A percentile compares a stretch with the other conserved stretches of the same genome.
Evolutionary conservation across 345 rosid genomes (phyloP).

Genomic region (Odontarrhena argentea): DNA sequence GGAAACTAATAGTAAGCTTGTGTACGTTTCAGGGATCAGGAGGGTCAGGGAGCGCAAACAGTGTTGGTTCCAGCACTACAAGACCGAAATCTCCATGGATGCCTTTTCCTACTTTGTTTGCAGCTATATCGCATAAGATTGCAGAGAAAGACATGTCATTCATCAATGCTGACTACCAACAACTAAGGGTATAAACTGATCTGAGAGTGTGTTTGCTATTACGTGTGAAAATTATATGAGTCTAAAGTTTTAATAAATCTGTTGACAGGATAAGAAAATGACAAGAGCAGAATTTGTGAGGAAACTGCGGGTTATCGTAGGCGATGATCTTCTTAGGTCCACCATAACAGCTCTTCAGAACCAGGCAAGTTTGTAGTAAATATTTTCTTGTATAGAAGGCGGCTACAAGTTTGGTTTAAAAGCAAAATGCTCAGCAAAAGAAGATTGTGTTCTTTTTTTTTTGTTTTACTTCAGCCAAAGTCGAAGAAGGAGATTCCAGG

Average conservation of each 20-base stretch:
- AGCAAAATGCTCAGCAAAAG: neutral
- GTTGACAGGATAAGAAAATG: slow-evolving; percentile 61
- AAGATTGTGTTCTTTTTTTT: neutral
- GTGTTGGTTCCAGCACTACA: slow-evolving; percentile 58
- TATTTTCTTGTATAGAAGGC: neutral
- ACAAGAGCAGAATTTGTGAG: slow-evolving; percentile 71
- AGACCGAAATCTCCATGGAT: slow-evolving; percentile 85
- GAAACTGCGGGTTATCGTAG: slow-evolving; percentile 66
- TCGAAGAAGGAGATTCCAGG: slow-evolving; percentile 31
- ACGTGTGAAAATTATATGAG: neutral
- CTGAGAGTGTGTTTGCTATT: slow-evolving; percentile 16
- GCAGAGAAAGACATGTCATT: slow-evolving; percentile 59
- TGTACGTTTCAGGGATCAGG: slow-evolving; percentile 41
- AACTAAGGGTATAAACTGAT: slow-evolving; percentile 57
- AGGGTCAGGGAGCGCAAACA: slow-evolving; percentile 58
- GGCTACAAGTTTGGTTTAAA: neutral
- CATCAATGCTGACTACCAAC: slow-evolving; percentile 52
- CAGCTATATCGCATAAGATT: slow-evolving; percentile 75
- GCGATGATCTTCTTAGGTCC: slow-evolving; percentile 70
- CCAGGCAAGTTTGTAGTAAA: slow-evolving; percentile 35
- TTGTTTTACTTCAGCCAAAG: slow-evolving; percentile 34
- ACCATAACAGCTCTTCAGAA: slow-evolving; percentile 72
- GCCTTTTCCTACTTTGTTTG: slow-evolving; percentile 86
- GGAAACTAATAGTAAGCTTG: neutral
- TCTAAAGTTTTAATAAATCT: neutral